Conservation (phyloP, 1,284 basidiomycete genomes). For the Rhizoctonia solani region DNA sequence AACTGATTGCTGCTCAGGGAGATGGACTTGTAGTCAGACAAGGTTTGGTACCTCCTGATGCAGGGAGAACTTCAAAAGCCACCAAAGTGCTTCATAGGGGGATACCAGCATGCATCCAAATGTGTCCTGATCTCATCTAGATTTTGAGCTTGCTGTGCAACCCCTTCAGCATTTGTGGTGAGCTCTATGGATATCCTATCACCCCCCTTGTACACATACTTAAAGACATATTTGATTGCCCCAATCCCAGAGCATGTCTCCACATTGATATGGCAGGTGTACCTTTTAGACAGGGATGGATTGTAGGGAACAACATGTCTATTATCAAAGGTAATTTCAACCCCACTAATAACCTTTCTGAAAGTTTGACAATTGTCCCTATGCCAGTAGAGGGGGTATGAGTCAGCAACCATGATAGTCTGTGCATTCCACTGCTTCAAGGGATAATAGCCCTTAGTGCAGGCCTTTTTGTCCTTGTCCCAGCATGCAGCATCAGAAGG, state of each 20-base stretch:
- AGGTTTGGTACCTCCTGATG: conserved; percentile 48
- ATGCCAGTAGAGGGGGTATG: conserved; percentile 46
- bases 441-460: conserved; percentile 50
- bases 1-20: conserved; percentile 47
- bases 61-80: conserved; percentile 46
- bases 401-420: conserved; percentile 48
- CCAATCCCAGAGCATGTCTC: conserved; percentile 46
- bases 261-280: conserved; percentile 56
- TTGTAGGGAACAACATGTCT: conserved; percentile 50
- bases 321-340: conserved; percentile 43
- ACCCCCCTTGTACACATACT: conserved; percentile 55
- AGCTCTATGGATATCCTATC: not conserved
- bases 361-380: not conserved
- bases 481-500: conserved; percentile 48
- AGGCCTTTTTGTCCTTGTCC: conserved; percentile 51
- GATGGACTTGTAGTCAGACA: conserved; percentile 49
- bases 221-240: conserved; percentile 53
- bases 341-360: not conserved
- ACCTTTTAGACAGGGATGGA: conserved; percentile 44
- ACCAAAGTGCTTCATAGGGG: conserved; percentile 47
- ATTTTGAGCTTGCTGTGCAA: no score
- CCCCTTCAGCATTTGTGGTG: no score
- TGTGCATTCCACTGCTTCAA: conserved; percentile 45
- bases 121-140: conserved; percentile 47
- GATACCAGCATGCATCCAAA: conserved; percentile 50